Base-by-base conservation (phyloP, 2,329 filamentous ascomycete genomes). In the Sporothrix schenckii region DNA sequence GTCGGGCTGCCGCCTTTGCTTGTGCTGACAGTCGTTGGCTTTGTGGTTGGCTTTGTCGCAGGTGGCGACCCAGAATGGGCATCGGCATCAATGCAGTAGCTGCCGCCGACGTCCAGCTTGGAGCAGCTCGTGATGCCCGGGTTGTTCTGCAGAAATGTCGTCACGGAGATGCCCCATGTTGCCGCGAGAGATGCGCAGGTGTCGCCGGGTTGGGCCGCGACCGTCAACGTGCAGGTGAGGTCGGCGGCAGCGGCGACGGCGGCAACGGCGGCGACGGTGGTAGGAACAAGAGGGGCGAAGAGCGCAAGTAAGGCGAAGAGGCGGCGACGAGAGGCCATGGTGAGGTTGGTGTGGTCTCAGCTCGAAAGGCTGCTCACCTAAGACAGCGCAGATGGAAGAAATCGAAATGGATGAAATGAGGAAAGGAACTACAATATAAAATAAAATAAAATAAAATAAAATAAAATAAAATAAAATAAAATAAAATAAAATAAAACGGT, bases 141-240 rank as follows among this genome's bases (percentile, higher is more conserved):
- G 61, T 72, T 72, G 71, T 71, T 71, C 52, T 71, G 60, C 3
- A 72, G 16, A 34, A 72, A 72, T 11, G 47, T 50, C 0, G 69
- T 71, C 5, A 72, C 71, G 24, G 60, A 68, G 30, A 71, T 71
- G 39, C 69, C 71, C 66, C 69, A 70, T 3, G 71, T 68, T 3
- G n/a, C 47, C 1, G 71, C 69, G 10, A 71, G 61, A 4, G 69
- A 69, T 1, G 71, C 71, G 13, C 71, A 72, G 1, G 71, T 71
- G 21, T 72, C 71, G 47, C 71, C 71, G 2, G 54, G 19, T 19
- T 69, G 58, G 1, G 69, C 71, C 1, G 71, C 73, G 19, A 71
- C 61, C 1, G 71, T 72, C 24, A 70, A 58, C 4, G 61, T 66
- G 61, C 71, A 72, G 34, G 34, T 34, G 34, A 9, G 1, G 34